Percentiles rank a stretch among this genome's conserved stretches.
Evolutionary conservation across 805 yeast species (phyloP).

Genomic region (Kuraishia ogatae): DNA sequence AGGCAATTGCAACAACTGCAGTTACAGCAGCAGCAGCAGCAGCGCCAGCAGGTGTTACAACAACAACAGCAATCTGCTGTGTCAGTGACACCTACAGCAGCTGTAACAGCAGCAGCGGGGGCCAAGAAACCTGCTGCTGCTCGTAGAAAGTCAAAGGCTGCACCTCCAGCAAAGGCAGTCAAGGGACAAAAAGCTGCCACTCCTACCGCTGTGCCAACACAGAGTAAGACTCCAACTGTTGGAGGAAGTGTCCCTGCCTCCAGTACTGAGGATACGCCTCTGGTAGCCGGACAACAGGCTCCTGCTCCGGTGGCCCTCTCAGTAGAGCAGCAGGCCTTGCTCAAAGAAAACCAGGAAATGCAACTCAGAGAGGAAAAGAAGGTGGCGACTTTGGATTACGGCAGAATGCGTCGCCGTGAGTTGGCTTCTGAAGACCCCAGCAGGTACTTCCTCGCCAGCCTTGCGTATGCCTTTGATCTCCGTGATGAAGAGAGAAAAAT

Average conservation of each 20-base stretch:
- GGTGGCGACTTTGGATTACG: constrained; percentile 24
- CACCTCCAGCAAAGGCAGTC: constrained; percentile 9
- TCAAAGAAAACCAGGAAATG: constrained; percentile 21
- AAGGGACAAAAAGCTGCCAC: constrained; percentile 6
- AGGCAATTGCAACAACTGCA: constrained; percentile 16
- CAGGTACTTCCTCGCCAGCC: constrained; percentile 39
- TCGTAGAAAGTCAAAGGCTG: constrained; percentile 13
- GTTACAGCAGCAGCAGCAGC: constrained; percentile 11
- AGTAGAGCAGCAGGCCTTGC: constrained; percentile 19
- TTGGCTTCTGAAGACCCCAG: constrained; percentile 37
- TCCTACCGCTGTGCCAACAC: constrained; percentile 4
- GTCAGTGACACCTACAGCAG: constrained; percentile 4
- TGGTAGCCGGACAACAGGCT: background rate
- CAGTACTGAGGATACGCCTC: constrained; percentile 2
- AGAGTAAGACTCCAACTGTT: background rate
- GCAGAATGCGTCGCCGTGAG: constrained; percentile 35
- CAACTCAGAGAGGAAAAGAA: constrained; percentile 19
- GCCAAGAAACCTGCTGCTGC: constrained; percentile 13
- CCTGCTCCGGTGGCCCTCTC: constrained; percentile 8
- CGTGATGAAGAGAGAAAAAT: constrained; percentile 27
- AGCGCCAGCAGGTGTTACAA: constrained; percentile 11
- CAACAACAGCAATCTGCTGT: constrained; percentile 10
- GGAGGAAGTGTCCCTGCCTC: constrained; percentile 1
- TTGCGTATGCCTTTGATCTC: constrained; percentile 40
- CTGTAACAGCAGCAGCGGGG: constrained; percentile 8